Evolutionary conservation across 2,329 filamentous ascomycete genomes (phyloP).

Genomic region (Colletotrichum lini): DNA sequence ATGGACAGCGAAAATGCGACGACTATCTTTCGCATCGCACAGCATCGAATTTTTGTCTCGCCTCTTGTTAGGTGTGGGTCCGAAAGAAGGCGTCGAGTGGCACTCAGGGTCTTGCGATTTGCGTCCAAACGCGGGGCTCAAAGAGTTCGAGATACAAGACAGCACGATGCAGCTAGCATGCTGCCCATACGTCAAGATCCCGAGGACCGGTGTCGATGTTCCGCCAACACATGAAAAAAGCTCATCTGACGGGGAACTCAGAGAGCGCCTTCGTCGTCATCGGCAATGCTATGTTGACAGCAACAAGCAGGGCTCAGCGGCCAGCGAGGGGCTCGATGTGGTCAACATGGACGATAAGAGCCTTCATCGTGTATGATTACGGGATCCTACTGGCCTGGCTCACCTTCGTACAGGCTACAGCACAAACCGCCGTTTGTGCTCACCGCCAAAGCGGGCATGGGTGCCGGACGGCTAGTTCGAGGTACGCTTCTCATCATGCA

Average conservation of each 20-base stretch:
- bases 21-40: constrained; percentile 36
- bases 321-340: constrained; percentile 2
- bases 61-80: background rate
- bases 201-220: background rate
- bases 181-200: constrained; percentile 2
- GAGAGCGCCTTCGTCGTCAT: constrained; percentile 27
- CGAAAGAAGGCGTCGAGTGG: background rate
- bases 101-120: constrained; percentile 7
- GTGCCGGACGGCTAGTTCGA: background rate
- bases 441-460: constrained; percentile 37
- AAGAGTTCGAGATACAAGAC: background rate
- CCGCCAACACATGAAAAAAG: constrained; percentile 7
- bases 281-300: background rate
- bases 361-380: background rate
- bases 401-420: constrained; percentile 18
- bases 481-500: constrained; percentile 10
- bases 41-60: constrained; percentile 6
- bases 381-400: background rate
- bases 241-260: background rate
- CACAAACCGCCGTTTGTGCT: constrained; percentile 6
- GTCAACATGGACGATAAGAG: constrained; percentile 2
- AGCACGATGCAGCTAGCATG: constrained; percentile 2
- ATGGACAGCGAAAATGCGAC: constrained; percentile 5
- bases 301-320: background rate
- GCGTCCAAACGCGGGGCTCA: constrained; percentile 5